A percentile compares a stretch with the other conserved stretches of the same genome.
These are phyloP conservation scores for Aeminium ludgeri DNA, from an alignment of 495 filamentous ascomycete species.

Conservation along the genomic window DNA sequence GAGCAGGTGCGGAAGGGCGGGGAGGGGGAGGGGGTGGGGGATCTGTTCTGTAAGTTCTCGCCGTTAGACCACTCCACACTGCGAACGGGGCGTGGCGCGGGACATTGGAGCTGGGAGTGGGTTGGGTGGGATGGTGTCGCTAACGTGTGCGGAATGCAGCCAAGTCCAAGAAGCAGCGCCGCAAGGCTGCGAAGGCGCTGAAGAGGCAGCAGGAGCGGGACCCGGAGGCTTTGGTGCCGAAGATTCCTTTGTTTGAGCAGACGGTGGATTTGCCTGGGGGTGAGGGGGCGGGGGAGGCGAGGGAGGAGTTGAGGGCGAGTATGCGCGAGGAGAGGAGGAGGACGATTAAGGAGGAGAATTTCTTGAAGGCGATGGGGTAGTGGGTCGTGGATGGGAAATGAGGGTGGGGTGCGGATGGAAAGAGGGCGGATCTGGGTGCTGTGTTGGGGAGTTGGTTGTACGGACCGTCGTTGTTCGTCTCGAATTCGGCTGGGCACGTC, in stretches of 20 bases:
- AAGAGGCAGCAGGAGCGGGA: slow-evolving; percentile 48
- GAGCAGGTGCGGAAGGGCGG: slow-evolving; percentile 23
- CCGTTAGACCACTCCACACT: too few species aligned
- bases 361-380: slow-evolving; percentile 62
- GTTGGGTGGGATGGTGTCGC: too few species aligned
- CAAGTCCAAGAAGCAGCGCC: slow-evolving; percentile 64
- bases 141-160: slow-evolving; percentile 32
- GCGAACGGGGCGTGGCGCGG: too few species aligned
- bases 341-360: slow-evolving; percentile 83
- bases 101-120: too few species aligned
- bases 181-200: slow-evolving; percentile 46
- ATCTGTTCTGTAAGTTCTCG: slow-evolving; percentile 65
- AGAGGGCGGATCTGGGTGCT: too few species aligned
- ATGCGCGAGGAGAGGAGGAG: slow-evolving; percentile 58
- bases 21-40: slow-evolving; percentile 33
- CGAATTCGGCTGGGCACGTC: too few species aligned
- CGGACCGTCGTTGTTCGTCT: too few species aligned
- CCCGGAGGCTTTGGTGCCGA: slow-evolving; percentile 45
- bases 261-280: slow-evolving; percentile 57
- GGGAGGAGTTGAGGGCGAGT: slow-evolving; percentile 48
- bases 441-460: too few species aligned
- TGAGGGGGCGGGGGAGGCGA: slow-evolving; percentile 42
- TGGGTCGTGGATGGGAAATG: slow-evolving; percentile 20
- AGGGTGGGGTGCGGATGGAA: too few species aligned
- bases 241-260: slow-evolving; percentile 72